Percentiles rank a stretch among this genome's conserved stretches.
Conservation (phyloP, 2,329 filamentous ascomycete genomes). For the Monosporascus sp. region DNA sequence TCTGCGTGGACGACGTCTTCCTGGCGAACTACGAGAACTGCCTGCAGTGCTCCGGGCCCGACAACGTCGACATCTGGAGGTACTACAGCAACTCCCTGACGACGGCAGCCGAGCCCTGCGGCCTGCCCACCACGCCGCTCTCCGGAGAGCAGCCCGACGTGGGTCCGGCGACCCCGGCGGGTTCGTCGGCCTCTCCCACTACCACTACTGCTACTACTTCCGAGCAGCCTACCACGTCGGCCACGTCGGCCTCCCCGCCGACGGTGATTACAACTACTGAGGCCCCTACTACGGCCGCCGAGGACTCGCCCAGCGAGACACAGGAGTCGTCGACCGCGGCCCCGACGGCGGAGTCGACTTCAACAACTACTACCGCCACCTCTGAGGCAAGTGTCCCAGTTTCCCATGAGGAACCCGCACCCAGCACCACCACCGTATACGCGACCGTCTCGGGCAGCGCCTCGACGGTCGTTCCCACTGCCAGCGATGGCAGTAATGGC, state of each 20-base stretch:
- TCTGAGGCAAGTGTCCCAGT: no score
- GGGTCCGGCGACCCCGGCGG: constrained; percentile 9
- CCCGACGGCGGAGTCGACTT: not conserved
- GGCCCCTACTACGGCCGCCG: not conserved
- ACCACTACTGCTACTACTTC: constrained; percentile 2
- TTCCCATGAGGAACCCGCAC: not conserved
- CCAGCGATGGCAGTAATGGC: not conserved
- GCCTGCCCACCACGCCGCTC: constrained; percentile 17
- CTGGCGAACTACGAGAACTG: constrained; percentile 35
- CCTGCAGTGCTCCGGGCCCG: constrained; percentile 32
- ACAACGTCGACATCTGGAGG: constrained; percentile 38
- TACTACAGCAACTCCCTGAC: constrained; percentile 34
- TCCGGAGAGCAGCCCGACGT: constrained; percentile 13
- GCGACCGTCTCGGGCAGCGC: constrained; percentile 1
- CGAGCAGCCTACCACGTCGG: not conserved
- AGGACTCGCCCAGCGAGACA: not conserved
- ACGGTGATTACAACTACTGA: constrained; percentile 2
- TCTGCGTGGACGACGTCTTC: constrained; percentile 36
- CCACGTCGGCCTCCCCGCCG: not conserved
- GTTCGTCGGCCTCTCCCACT: constrained; percentile 1
- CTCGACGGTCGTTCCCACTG: constrained; percentile 4
- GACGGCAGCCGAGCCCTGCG: constrained; percentile 26
- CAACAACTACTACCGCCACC: not conserved
- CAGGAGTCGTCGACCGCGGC: not conserved
- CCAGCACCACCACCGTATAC: not conserved